These are phyloP conservation scores for Nicotiana obtusifolia DNA, from an alignment of 257 asterid species.

Conservation along the genomic window DNA sequence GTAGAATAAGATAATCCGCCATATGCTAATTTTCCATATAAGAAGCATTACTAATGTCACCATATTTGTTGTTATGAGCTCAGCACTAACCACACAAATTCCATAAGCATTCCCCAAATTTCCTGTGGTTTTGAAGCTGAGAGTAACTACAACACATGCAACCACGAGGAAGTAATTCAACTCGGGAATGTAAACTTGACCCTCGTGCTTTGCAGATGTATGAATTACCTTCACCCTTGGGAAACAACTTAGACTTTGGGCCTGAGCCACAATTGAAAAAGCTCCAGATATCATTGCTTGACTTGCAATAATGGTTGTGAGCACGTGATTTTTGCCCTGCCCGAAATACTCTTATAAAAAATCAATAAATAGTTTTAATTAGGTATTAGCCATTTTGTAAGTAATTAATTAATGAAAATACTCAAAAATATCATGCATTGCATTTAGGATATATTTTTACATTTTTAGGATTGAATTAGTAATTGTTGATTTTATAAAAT, in stretches of 20 bases:
- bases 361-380: too few species aligned
- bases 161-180: constrained; percentile 63
- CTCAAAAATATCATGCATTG: too few species aligned
- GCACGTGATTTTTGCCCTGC: too few species aligned
- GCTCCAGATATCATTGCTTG: constrained; percentile 82
- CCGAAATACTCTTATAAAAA: too few species aligned
- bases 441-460: too few species aligned
- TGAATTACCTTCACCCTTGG: constrained; percentile 68
- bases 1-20: constrained; percentile 43
- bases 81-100: constrained; percentile 65
- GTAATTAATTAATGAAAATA: too few species aligned
- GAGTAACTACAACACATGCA: constrained; percentile 51
- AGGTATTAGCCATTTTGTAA: too few species aligned
- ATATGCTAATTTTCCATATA: constrained; percentile 58
- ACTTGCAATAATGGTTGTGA: constrained; percentile 77
- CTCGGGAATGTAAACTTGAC: constrained; percentile 77
- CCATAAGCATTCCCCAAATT: constrained; percentile 72
- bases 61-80: constrained; percentile 51
- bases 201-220: constrained; percentile 58
- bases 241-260: constrained; percentile 54
- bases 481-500: too few species aligned
- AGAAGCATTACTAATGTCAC: constrained; percentile 53
- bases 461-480: too few species aligned
- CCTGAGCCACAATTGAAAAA: constrained; percentile 55
- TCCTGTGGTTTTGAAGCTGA: constrained; percentile 44